A percentile compares a stretch with the other conserved stretches of the same genome.
These are phyloP conservation scores for Lipomyces yamanashiensis DNA, from an alignment of 805 yeast genomes.

Conservation along the genomic window DNA sequence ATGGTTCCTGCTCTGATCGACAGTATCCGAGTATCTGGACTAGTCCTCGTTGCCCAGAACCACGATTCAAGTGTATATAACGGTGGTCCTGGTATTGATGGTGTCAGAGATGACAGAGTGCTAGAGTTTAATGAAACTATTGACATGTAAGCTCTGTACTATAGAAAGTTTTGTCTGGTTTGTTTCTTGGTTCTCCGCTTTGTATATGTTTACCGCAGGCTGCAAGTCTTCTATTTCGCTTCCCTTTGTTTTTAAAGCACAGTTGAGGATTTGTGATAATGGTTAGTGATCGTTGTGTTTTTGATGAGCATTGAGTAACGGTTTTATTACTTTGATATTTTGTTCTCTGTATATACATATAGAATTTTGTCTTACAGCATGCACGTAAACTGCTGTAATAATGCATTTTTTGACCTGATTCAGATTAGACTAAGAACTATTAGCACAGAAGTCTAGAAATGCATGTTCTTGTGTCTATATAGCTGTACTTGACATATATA, in stretches of 20 bases:
- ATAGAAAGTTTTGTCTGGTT: background rate
- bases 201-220: background rate
- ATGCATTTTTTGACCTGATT: no score
- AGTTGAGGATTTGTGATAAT: no score
- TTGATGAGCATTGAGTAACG: no score
- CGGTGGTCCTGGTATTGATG: slow-evolving; percentile 56
- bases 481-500: background rate
- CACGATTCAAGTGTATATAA: slow-evolving; percentile 15
- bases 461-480: background rate
- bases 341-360: no score
- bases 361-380: background rate
- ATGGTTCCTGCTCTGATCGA: slow-evolving; percentile 77
- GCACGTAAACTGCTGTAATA: background rate
- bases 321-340: background rate
- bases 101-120: slow-evolving; percentile 64
- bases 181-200: background rate
- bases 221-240: no score
- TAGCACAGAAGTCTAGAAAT: background rate
- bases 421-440: no score
- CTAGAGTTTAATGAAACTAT: slow-evolving; percentile 69
- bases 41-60: slow-evolving; percentile 58
- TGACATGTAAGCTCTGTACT: slow-evolving; percentile 48
- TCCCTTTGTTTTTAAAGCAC: no score
- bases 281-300: no score
- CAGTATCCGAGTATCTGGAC: slow-evolving; percentile 76